phyloP scores from a whole-genome alignment of 257 asterid genomes.

The Fraxinus anomala region DNA sequence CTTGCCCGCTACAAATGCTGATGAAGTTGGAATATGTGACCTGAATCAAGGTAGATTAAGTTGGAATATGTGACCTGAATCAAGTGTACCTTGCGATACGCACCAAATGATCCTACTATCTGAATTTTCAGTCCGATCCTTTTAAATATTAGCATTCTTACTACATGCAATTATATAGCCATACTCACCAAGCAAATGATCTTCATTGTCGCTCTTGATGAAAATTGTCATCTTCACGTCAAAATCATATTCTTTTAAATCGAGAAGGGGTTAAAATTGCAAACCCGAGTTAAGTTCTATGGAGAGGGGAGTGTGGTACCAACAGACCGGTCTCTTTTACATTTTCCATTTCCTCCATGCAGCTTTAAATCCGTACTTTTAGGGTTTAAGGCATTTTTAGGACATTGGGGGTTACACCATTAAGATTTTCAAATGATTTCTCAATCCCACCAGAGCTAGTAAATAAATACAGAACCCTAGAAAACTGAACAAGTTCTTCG shows the following conservation, averaged over 20 bases:
- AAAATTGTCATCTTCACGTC: neutral
- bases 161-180: too few relatives aligned
- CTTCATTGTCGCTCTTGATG: neutral
- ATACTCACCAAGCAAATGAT: neutral
- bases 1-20: neutral
- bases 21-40: neutral
- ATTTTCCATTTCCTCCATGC: neutral
- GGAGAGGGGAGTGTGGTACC: neutral
- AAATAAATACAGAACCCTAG: too few relatives aligned
- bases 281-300: neutral
- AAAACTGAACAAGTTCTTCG: too few relatives aligned
- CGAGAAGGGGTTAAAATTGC: neutral
- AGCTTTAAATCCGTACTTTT: neutral
- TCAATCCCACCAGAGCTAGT: neutral
- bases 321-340: neutral
- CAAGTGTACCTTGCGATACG: neutral
- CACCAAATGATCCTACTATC: neutral
- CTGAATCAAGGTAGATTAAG: neutral
- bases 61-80: neutral
- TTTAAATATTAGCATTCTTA: too few relatives aligned
- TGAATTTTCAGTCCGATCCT: too few relatives aligned
- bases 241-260: neutral
- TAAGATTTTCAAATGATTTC: neutral
- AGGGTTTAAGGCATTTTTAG: neutral
- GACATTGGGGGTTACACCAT: neutral